Percentiles rank a stretch among this genome's conserved stretches.
phyloP scores from a whole-genome alignment of 805 yeast species.

The Schwanniomyces sp. region DNA sequence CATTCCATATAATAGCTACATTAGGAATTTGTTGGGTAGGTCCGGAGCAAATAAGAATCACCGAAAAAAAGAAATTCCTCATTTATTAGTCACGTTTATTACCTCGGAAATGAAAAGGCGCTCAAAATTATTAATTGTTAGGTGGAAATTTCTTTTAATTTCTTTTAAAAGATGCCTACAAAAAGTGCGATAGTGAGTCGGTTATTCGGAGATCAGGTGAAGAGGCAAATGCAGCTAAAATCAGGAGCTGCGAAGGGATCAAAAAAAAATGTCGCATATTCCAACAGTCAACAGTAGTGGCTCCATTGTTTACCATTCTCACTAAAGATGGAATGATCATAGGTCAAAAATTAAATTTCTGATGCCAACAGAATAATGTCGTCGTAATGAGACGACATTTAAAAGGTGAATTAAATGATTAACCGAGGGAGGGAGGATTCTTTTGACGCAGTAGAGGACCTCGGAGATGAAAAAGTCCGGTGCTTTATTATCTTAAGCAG shows the following conservation, averaged over 20 bases:
- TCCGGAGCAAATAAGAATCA: not conserved
- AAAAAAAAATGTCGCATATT: not conserved
- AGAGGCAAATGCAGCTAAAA: not conserved
- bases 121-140: too few relatives aligned
- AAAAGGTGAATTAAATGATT: too few relatives aligned
- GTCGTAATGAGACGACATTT: not conserved
- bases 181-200: not conserved
- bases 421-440: too few relatives aligned
- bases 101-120: not conserved
- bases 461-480: too few relatives aligned
- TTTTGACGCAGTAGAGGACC: too few relatives aligned
- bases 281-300: too few relatives aligned
- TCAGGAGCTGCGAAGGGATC: not conserved
- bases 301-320: not conserved
- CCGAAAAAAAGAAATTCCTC: not conserved
- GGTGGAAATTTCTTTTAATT: not conserved
- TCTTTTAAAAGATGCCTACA: not conserved
- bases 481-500: too few relatives aligned
- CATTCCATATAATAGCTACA: not conserved
- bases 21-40: constrained; percentile 1
- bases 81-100: not conserved
- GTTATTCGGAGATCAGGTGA: not conserved
- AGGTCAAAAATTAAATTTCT: not conserved
- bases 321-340: too few relatives aligned
- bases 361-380: not conserved